Evolutionary conservation across 192 early-diverging fungal genomes (phyloP), one percentile per base, ranked within the genome.

Genomic region (Cladochytrium replicatum): DNA sequence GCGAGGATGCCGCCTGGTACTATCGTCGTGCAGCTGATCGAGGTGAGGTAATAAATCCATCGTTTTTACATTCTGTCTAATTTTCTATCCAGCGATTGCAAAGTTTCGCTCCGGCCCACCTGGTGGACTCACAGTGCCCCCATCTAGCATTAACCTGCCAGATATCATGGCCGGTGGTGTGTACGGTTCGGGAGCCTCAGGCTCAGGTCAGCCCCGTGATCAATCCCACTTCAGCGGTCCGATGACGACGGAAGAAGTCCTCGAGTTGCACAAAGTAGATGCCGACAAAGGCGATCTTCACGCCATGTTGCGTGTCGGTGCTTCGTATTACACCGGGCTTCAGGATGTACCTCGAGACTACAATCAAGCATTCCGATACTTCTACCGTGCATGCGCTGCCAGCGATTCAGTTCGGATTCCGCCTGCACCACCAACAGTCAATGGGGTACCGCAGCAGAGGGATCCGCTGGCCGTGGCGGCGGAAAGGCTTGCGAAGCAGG

Each of bases 21-120:
- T 99, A 97, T 64, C 69, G 77, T 48, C 48, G 66, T 2, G 89
- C 86, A 1, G 91, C 93, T 0, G 79, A 82, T 27, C 81, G 83
- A 61, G 77, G 86, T 86, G 64, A 28, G 25, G 4, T 34, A 9
- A 19, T 11, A n/a, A n/a, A n/a, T n/a, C n/a, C n/a, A n/a, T n/a
- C n/a, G n/a, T n/a, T n/a, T n/a, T n/a, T n/a, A n/a, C n/a, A n/a
- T n/a, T n/a, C n/a, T n/a, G n/a, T n/a, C n/a, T n/a, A n/a, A n/a
- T n/a, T n/a, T n/a, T n/a, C n/a, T n/a, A n/a, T n/a, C n/a, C n/a
- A n/a, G n/a, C n/a, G n/a, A n/a, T n/a, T n/a, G n/a, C n/a, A n/a
- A n/a, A n/a, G n/a, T n/a, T n/a, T n/a, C n/a, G n/a, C n/a, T n/a
- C n/a, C n/a, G 93, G 91, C 0, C 91, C 89, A n/a, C 87, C 87